Base-by-base conservation (phyloP, 495 filamentous ascomycete genomes). In the Bathelium albidoporum region DNA sequence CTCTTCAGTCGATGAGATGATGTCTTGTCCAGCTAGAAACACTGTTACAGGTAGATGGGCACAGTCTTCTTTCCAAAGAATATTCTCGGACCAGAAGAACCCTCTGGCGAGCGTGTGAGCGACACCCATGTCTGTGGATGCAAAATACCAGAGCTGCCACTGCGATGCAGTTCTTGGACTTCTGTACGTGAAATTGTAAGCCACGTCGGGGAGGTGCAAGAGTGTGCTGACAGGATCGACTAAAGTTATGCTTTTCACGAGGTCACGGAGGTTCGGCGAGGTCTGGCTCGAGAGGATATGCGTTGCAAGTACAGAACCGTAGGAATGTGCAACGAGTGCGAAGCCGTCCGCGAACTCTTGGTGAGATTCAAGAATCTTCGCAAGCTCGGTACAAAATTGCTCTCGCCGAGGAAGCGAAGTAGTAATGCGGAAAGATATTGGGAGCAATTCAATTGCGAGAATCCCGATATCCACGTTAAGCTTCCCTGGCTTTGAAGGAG, bases 1-100 rank as follows among this genome's bases (percentile, higher is more conserved):
- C 20, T 73, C 78, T 45, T 72, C 68, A 1, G 84, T 84, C 68
- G 87, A 73, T 9, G 88, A 85, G 62, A 90, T 88, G 49, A 88
- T 68, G 75, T 90, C 87, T 66, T 73, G 74, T 7, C 81, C 81
- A 16, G 79, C 76, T 41, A 89, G 73, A 60, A 74, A 80, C 0
- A 86, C 83, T 18, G 79, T 81, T 52, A 84, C 76, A 63, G 76
- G 76, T 52, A 78, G 75, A 62, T 58, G 10, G 59, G 18, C 31
- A 68, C 45, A 20, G 65, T 52, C 20, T 61, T 72, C 68, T 2
- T 65, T 64, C 70, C 70, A 74, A 14, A 74, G 49, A 32, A 70
- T 43, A 62, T 71, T 71, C 55, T 72, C 66, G 36, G 43, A 63
- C 70, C 70, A 74, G 61, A 69, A 69, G 62, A 74, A 72, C 36